Evolutionary conservation across 2,329 filamentous ascomycete species (phyloP).

Genomic region (Myriosclerotinia curreyana): DNA sequence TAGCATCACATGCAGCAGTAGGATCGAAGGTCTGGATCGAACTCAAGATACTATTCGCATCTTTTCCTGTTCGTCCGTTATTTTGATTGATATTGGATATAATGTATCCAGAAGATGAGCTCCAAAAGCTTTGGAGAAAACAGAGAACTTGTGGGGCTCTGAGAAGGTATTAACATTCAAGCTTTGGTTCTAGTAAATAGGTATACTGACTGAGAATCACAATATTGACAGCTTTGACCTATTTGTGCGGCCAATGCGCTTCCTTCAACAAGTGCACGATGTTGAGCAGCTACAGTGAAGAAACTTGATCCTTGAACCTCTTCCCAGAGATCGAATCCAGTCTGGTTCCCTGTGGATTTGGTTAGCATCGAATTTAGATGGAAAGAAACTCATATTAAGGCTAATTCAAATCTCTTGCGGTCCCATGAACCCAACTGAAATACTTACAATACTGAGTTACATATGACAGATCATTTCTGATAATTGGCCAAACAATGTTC

Average conservation of each 20-base stretch:
- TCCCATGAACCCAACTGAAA: no score
- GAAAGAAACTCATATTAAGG: not conserved
- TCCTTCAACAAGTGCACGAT: slow-evolving; percentile 68
- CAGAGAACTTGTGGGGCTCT: slow-evolving; percentile 66
- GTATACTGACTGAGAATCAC: slow-evolving; percentile 48
- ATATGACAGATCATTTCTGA: slow-evolving; percentile 73
- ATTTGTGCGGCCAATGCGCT: slow-evolving; percentile 62
- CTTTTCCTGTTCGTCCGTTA: slow-evolving; percentile 63
- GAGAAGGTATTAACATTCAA: not conserved
- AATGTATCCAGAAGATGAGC: slow-evolving; percentile 54
- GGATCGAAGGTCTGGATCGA: slow-evolving; percentile 70
- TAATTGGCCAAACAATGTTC: slow-evolving; percentile 66
- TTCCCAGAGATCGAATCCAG: slow-evolving; percentile 77
- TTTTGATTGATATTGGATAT: slow-evolving; percentile 66
- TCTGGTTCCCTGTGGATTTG: slow-evolving; percentile 43
- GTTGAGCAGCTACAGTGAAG: slow-evolving; percentile 69
- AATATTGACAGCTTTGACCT: slow-evolving; percentile 58
- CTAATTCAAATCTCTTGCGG: not conserved
- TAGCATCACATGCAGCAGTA: slow-evolving; percentile 60
- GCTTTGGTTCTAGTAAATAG: not conserved
- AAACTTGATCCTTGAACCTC: slow-evolving; percentile 75
- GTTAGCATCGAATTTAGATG: not conserved
- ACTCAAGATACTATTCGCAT: slow-evolving; percentile 66
- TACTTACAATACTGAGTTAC: slow-evolving; percentile 63
- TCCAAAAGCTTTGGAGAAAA: slow-evolving; percentile 73